phyloP scores from a whole-genome alignment of 352 stramenopile genomes.

The Phytophthora megakarya region DNA sequence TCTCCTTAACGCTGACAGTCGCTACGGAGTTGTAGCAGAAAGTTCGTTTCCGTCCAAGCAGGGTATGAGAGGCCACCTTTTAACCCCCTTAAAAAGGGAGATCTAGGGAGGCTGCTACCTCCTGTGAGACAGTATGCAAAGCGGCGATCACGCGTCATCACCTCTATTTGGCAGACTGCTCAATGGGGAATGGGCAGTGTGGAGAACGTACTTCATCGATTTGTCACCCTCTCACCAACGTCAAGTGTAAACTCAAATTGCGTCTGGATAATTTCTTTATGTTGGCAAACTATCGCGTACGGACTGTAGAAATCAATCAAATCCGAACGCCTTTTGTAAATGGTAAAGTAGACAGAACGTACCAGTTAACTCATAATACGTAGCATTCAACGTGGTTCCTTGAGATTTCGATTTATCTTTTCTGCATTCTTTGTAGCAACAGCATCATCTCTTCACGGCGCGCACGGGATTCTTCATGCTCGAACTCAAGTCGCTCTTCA shows the following conservation, averaged over 20 bases:
- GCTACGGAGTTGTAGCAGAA: conserved; percentile 8
- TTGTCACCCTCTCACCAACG: neutral
- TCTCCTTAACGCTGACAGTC: neutral
- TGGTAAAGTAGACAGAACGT: neutral
- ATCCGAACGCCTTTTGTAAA: neutral
- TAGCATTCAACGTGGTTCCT: too few species aligned
- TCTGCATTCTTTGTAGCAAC: too few species aligned
- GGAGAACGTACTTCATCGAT: neutral
- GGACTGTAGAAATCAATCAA: neutral
- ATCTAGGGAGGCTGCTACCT: neutral
- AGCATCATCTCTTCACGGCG: too few species aligned
- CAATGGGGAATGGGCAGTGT: neutral
- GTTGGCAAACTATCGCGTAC: neutral
- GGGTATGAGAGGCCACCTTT: neutral
- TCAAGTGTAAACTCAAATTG: too few species aligned
- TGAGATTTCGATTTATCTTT: too few species aligned
- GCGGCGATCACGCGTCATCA: neutral
- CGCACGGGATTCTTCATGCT: too few species aligned
- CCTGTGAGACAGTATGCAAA: neutral
- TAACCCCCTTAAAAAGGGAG: conserved; percentile 1
- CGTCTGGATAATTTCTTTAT: neutral
- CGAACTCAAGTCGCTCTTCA: too few species aligned
- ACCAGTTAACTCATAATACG: neutral
- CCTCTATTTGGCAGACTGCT: neutral
- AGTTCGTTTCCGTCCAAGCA: conserved; percentile 8